Evolutionary conservation across 139 green algal genomes (phyloP), one percentile per base, ranked within the genome.

Genomic region (Tetraselmis striata): DNA sequence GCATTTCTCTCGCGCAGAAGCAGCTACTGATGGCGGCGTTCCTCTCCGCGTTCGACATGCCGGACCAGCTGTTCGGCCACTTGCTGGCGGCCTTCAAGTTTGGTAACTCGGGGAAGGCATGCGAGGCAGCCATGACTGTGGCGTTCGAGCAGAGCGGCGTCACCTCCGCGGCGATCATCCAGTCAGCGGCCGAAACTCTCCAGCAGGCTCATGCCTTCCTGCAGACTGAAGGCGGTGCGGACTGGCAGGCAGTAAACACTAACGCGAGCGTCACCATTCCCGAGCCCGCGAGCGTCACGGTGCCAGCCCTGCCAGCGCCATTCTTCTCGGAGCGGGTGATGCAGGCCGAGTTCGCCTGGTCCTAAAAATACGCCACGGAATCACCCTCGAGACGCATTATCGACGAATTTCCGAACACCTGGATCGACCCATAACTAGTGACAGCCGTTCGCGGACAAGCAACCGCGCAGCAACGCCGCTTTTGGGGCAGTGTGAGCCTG

Each of bases 11-110:
- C 32, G 74, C 31, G 23, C 82, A 86, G 45, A 92, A 92, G 83
- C 87, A 94, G 88, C 76, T 93, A 78, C 82, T 93, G 1, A 90
- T 87, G 30, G 83, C 80, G 22, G 82, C 85, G 25, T 90, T 90
- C 82, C 85, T 94, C 24, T 82, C 67, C 0, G 77, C 90, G 83
- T 87, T 88, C 0, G 30, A 86, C 83, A 94, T 94, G 90, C 86
- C 80, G 18, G 89, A 93, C 59, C 88, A 94, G 89, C 85, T 94
- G 59, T 94, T 89, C 79, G 88, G 90, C 1, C 90, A 94, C 77
- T 75, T 87, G 18, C 29, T 90, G 0, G 89, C 89, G 77, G 88
- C 45, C 45, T 67, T 67, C 18, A 5, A 18, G 11, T 67, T 67
- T 18, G 45, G 45, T 25, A 67, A 67, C 18, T 25, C 45, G 5